These are phyloP conservation scores for Cyanidioschyzon merolae DNA, from an alignment of 23 red algal species.

Conservation along the genomic window DNA sequence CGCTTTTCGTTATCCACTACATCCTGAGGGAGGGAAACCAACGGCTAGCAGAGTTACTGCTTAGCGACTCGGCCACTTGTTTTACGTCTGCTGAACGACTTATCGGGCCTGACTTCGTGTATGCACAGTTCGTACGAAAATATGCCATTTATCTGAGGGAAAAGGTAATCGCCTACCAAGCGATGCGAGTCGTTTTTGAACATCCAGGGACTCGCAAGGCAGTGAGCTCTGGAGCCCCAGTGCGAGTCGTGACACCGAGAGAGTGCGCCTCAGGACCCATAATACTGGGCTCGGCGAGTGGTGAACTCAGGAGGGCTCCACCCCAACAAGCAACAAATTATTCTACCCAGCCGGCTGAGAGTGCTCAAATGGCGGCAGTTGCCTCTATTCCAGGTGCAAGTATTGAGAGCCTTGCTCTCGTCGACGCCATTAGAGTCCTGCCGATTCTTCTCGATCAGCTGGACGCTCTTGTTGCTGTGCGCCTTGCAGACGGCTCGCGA, in stretches of 20 bases:
- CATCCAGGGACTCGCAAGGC: not conserved
- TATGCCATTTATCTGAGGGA: slow-evolving; percentile 18
- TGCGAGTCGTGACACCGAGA: too few species aligned
- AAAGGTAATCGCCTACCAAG: slow-evolving; percentile 22
- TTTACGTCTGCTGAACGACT: not conserved
- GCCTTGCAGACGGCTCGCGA: not conserved
- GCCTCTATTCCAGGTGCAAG: slow-evolving; percentile 1
- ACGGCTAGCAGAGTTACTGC: slow-evolving; percentile 15
- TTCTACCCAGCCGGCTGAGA: not conserved
- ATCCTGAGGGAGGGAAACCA: slow-evolving; percentile 17
- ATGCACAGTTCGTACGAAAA: slow-evolving; percentile 5
- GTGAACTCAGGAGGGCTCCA: not conserved
- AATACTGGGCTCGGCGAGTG: not conserved
- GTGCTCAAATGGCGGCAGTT: not conserved
- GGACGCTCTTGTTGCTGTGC: slow-evolving; percentile 12
- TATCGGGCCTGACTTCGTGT: slow-evolving; percentile 15
- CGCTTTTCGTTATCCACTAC: slow-evolving; percentile 21
- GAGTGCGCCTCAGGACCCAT: not conserved
- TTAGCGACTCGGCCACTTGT: not conserved
- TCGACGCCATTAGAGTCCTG: slow-evolving; percentile 8
- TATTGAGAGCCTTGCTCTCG: not conserved
- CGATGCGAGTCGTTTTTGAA: slow-evolving; percentile 2
- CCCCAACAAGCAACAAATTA: not conserved
- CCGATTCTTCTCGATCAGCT: slow-evolving; percentile 21
- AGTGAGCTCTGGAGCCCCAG: too few species aligned